Conservation (phyloP, 1,284 basidiomycete genomes). For the Irpex rosettiformis region DNA sequence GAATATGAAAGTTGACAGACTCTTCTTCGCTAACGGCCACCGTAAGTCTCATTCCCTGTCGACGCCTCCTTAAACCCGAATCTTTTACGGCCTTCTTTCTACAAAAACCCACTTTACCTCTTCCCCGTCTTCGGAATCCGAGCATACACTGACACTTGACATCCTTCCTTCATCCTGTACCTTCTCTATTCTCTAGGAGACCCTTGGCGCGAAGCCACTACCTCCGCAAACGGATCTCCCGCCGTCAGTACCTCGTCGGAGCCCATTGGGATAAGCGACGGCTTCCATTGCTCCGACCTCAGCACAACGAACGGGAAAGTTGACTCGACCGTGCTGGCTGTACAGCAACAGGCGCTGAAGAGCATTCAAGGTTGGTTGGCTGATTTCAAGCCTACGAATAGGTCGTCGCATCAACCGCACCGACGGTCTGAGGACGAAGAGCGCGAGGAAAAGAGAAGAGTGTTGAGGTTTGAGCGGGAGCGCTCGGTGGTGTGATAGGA, state of each 20-base stretch:
- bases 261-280: conserved; percentile 54
- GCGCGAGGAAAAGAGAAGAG: background rate
- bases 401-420: background rate
- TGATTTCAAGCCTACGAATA: conserved; percentile 27
- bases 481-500: background rate
- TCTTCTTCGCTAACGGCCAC: conserved; percentile 68
- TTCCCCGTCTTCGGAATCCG: background rate
- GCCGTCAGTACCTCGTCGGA: conserved; percentile 47
- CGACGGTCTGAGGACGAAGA: background rate
- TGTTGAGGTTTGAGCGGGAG: background rate
- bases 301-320: conserved; percentile 35
- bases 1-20: conserved; percentile 49
- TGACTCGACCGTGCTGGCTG: conserved; percentile 49
- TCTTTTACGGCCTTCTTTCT: no score
- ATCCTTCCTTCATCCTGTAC: background rate
- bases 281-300: conserved; percentile 68
- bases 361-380: conserved; percentile 51
- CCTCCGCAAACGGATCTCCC: conserved; percentile 52
- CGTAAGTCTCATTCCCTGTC: conserved; percentile 19
- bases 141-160: background rate
- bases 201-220: conserved; percentile 69
- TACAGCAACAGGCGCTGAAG: conserved; percentile 46
- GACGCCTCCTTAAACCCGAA: no score
- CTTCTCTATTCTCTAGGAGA: conserved; percentile 43
- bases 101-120: background rate